These are phyloP conservation scores for Aspergillus sparsus DNA, from an alignment of 495 filamentous ascomycete species.

Conservation along the genomic window DNA sequence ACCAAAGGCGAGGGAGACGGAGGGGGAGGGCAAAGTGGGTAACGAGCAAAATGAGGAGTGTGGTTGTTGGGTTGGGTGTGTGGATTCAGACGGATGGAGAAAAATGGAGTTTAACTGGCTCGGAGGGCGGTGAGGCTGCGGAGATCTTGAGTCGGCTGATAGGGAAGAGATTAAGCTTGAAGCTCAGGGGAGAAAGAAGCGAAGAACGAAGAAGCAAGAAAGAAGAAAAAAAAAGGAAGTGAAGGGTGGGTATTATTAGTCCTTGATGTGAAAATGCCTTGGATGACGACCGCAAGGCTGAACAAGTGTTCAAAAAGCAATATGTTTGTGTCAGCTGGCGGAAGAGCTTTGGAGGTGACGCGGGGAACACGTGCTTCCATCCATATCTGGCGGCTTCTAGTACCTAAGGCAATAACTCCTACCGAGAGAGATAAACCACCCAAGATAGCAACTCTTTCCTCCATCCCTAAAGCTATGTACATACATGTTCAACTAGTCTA, in stretches of 20 bases:
- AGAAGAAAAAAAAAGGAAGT: too few species aligned
- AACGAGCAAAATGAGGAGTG: slow-evolving; percentile 14
- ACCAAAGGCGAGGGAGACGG: slow-evolving; percentile 10
- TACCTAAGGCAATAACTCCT: slow-evolving; percentile 8
- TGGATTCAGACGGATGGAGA: slow-evolving; percentile 20
- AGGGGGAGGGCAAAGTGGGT: slow-evolving; percentile 15
- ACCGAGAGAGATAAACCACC: slow-evolving; percentile 3
- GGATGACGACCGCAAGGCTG: not conserved
- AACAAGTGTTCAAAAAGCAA: not conserved
- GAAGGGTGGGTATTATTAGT: too few species aligned
- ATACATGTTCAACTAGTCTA: not conserved
- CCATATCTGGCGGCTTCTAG: slow-evolving; percentile 16
- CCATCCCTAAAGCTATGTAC: slow-evolving; percentile 1
- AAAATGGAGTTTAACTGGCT: slow-evolving; percentile 21
- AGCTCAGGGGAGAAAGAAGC: not conserved
- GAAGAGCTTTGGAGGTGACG: slow-evolving; percentile 29
- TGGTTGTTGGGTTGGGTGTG: slow-evolving; percentile 18
- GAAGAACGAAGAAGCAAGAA: too few species aligned
- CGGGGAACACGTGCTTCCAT: slow-evolving; percentile 34
- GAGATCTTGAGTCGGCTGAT: not conserved
- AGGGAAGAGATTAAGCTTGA: not conserved
- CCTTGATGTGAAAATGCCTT: too few species aligned
- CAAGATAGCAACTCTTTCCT: not conserved
- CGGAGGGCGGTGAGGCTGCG: slow-evolving; percentile 21
- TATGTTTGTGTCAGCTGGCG: slow-evolving; percentile 1